A percentile compares a stretch with the other conserved stretches of the same genome.
Conservation (phyloP, 768 basidiomycete genomes). For the Collybia nuda region DNA sequence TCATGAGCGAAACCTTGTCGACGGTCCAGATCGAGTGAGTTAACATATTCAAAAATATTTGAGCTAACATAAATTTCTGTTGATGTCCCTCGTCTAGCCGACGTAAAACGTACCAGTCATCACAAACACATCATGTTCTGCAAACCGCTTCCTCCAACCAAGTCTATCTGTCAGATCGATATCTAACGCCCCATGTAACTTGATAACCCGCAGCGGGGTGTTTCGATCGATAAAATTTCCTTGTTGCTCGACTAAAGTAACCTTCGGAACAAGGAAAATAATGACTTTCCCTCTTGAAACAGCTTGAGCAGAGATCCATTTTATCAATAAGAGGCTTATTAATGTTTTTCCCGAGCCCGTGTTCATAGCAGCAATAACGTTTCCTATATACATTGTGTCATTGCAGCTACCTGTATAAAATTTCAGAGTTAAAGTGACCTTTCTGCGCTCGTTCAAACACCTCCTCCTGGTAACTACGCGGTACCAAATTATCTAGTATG, state of each 20-base stretch:
- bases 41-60: constrained; percentile 78
- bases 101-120: constrained; percentile 65
- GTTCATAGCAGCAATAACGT: constrained; percentile 72
- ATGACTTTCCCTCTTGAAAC: constrained; percentile 54
- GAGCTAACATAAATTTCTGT: constrained; percentile 43
- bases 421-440: constrained; percentile 22
- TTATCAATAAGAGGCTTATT: constrained; percentile 72
- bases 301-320: constrained; percentile 64
- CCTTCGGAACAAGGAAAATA: constrained; percentile 84
- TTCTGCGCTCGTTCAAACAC: constrained; percentile 61
- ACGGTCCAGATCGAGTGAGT: constrained; percentile 83
- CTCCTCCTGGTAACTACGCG: constrained; percentile 70
- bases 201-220: constrained; percentile 64
- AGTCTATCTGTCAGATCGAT: constrained; percentile 65
- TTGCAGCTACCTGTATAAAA: background rate
- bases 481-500: constrained; percentile 16
- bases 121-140: constrained; percentile 71
- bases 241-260: constrained; percentile 84
- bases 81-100: background rate
- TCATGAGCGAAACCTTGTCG: constrained; percentile 62
- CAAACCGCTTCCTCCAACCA: constrained; percentile 66
- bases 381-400: constrained; percentile 37
- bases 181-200: constrained; percentile 71
- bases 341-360: constrained; percentile 82
- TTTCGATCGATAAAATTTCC: constrained; percentile 62